Base-by-base conservation (phyloP, 2,329 filamentous ascomycete species). In the Xylariomycetidae sp. region DNA sequence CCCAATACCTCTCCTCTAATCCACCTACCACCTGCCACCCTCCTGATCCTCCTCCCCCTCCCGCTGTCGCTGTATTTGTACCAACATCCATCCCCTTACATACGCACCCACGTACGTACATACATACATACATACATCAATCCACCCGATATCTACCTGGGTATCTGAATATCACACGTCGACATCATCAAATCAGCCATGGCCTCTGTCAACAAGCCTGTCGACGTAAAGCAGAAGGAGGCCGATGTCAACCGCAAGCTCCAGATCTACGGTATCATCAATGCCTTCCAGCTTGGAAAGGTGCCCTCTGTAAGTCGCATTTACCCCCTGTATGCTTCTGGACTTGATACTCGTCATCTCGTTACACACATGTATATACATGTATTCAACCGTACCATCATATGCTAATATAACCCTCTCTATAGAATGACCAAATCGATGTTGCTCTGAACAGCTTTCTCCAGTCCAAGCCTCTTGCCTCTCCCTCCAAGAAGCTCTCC, bases 361-460 rank as follows among this genome's bases (percentile, higher is more conserved):
- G n/a, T n/a, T n/a, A n/a, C n/a, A n/a, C n/a, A n/a, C n/a, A n/a
- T n/a, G n/a, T n/a, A n/a, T n/a, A n/a, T n/a, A n/a, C n/a, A n/a
- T n/a, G n/a, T n/a, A n/a, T n/a, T n/a, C n/a, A n/a, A n/a, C n/a
- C n/a, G n/a, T n/a, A n/a, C n/a, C n/a, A n/a, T n/a, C n/a, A n/a
- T n/a, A n/a, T n/a, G n/a, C n/a, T n/a, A n/a, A n/a, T n/a, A n/a
- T n/a, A n/a, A n/a, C n/a, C 2, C 13, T 17, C 3, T 3, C 26
- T 34, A 38, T 52, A 88, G 83, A 96, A 96, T 64, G 86, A 90
- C 52, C 89, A 96, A 69, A 94, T 96, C 59, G 92, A 97, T 67
- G 74, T 96, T 30, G 89, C 92, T 17, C 66, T 98, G 58, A 97
- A 94, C 73, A 92, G 85, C 58, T 84, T 88, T 50, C 72, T 96